Base-by-base conservation (phyloP, 148 eudicot species). In the Linanthus parryae region DNA sequence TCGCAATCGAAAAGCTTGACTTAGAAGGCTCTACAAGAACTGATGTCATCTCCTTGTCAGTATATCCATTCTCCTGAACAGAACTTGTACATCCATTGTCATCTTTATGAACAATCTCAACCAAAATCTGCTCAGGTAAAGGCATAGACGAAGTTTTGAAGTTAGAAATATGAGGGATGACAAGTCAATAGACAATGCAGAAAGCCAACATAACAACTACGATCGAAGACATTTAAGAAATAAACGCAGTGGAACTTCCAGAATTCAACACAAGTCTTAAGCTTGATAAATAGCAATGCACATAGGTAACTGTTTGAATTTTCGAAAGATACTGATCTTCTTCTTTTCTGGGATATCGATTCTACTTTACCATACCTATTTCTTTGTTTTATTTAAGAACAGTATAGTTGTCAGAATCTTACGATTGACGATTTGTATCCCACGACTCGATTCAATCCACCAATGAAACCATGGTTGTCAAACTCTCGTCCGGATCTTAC, bases 21-120 rank as follows among this genome's bases (percentile, higher is more conserved):
- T 76, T 84, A 55, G 86, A 77, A 74, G 91, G 83, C 57, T 79
- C 88, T 42, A 76, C 64, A 58, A 73, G 68, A 50, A 75, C 70
- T 6, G 79, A 58, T 44, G 42, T 41, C 30, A 52, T 51, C 34
- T 77, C 84, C 65, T 84, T 81, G 61, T 58, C 71, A 7, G 66
- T 48, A 39, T 79, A 58, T 40, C 80, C 96, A 70, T 75, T 81
- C 57, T 68, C 82, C 34, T 58, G 62, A 41, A 36, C 49, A 62
- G 66, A 50, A 48, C 52, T 65, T 49, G 26, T n/a, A 44, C 57
- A 39, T 37, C 75, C 78, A 54, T 52, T 22, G 55, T 68, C 65
- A 27, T 51, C 59, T 44, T 19, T 63, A 41, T 67, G 63, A 31
- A 70, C 45, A 17, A 84, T 85, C 81, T 92, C 98, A 44, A 92